Evolutionary conservation across 1,284 basidiomycete genomes (phyloP).

Genomic region (Pseudozyma tsukubaensis): DNA sequence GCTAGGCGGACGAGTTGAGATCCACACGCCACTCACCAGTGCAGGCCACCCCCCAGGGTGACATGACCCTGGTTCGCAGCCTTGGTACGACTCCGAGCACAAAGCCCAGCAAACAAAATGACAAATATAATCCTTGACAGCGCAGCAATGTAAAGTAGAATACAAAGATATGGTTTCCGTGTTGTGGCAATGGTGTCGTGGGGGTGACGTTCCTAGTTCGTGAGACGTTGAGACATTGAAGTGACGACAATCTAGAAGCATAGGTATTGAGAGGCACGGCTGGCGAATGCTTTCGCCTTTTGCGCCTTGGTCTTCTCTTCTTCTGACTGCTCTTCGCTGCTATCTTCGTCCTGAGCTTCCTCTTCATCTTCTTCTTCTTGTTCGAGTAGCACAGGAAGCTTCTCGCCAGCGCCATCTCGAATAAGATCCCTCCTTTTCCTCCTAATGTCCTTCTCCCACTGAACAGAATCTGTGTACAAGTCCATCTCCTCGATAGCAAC

Average conservation of each 20-base stretch:
- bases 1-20: too few relatives aligned
- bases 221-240: not conserved
- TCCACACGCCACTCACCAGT: too few relatives aligned
- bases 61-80: too few relatives aligned
- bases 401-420: slow-evolving; percentile 19
- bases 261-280: slow-evolving; percentile 35
- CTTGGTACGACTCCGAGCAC: too few relatives aligned
- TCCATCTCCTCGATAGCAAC: slow-evolving; percentile 60
- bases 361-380: slow-evolving; percentile 34
- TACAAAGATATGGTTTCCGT: too few relatives aligned
- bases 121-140: too few relatives aligned
- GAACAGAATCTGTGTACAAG: slow-evolving; percentile 54
- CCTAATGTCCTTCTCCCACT: slow-evolving; percentile 36
- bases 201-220: too few relatives aligned
- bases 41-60: too few relatives aligned
- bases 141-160: too few relatives aligned
- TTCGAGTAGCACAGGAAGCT: slow-evolving; percentile 32
- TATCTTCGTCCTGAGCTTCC: slow-evolving; percentile 2
- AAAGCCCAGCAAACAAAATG: too few relatives aligned
- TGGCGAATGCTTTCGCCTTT: slow-evolving; percentile 17
- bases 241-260: slow-evolving; percentile 19
- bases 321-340: slow-evolving; percentile 8
- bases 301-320: slow-evolving; percentile 13
- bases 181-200: too few relatives aligned
- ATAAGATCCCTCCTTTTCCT: slow-evolving; percentile 26